phyloP scores from a whole-genome alignment of 2,329 filamentous ascomycete species.

The Escovopsis sp. region DNA sequence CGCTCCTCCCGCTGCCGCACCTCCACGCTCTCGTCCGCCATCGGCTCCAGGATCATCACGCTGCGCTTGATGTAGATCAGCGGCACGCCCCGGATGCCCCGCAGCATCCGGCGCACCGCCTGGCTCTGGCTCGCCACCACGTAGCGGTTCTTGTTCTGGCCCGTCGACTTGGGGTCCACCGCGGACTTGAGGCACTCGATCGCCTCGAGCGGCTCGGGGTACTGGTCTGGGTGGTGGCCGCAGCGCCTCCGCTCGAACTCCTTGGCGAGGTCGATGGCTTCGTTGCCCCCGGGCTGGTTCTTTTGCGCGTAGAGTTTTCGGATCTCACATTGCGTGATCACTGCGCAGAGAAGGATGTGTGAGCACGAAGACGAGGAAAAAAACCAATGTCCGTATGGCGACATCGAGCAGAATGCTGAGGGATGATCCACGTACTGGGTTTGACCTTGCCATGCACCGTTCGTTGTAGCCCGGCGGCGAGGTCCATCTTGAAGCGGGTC shows the following conservation, averaged over 20 bases:
- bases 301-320: slow-evolving; percentile 57
- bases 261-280: slow-evolving; percentile 62
- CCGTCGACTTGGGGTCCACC: slow-evolving; percentile 59
- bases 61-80: slow-evolving; percentile 65
- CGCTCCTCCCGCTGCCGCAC: slow-evolving; percentile 54
- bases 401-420: too few species aligned
- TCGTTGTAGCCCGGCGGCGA: slow-evolving; percentile 59
- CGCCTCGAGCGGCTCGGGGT: slow-evolving; percentile 53
- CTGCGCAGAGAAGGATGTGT: slow-evolving; percentile 24
- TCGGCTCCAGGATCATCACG: slow-evolving; percentile 58
- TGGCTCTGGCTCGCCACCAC: slow-evolving; percentile 60
- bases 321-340: slow-evolving; percentile 72
- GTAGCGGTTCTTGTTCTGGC: slow-evolving; percentile 64
- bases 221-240: slow-evolving; percentile 58
- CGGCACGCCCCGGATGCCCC: slow-evolving; percentile 55
- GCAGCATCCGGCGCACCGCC: slow-evolving; percentile 46
- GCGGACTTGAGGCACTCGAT: slow-evolving; percentile 58
- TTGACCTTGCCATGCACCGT: slow-evolving; percentile 82
- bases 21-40: slow-evolving; percentile 51
- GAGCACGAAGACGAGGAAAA: too few species aligned
- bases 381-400: too few species aligned
- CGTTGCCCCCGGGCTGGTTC: slow-evolving; percentile 33
- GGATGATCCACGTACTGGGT: slow-evolving; percentile 40
- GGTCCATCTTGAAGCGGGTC: slow-evolving; percentile 74
- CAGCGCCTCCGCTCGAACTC: slow-evolving; percentile 61